Base-by-base conservation (phyloP, 2,329 filamentous ascomycete genomes). In the Pseudopithomyces maydicus region DNA sequence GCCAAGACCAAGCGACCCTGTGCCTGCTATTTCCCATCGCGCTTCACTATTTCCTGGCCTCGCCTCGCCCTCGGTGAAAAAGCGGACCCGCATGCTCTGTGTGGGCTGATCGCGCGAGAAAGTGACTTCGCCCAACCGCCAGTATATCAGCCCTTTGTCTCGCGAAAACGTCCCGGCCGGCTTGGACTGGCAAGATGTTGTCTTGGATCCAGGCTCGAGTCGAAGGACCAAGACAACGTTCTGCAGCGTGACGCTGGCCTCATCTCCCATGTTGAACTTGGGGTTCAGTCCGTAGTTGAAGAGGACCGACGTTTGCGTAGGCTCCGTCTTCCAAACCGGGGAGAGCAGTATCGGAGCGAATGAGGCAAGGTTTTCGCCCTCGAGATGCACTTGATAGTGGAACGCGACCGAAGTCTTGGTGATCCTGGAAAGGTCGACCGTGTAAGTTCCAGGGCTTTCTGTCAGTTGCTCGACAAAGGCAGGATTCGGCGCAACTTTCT, bases 401-500 rank as follows among this genome's bases (percentile, higher is more conserved):
- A 99, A 98, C 7, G 90, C 94, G 6, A 94, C 88, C 0, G 89
- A 85, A 1, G 91, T 88, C 67, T 88, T 87, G 59, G 82, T 79
- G 62, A 97, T 84, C 71, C 88, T 87, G 14, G 87, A 82, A 6
- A 95, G 78, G 59, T 93, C 86, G 32, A 99, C 80, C 0, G 81
- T 85, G 77, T 96, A 99, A 70, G 94, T 89, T 56, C 96, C 93
- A 3, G 89, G 84, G 56, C 85, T 87, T 10, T 89, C 86, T 1
- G 82, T 71, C 1, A 84, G 81, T 64, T 92, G 89, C 32, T 88
- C 86, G 50, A 98, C 88, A 77, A 98, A 96, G 55, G 92, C 90
- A 42, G 92, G 91, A 74, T 99, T 99, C 1, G 93, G 92, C 0
- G 92, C 93, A 55, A 99, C 93, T 69, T 91, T 92, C 68, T 98